A percentile compares a stretch with the other conserved stretches of the same genome.
Evolutionary conservation across 208 protist genomes (phyloP).

Genomic region (Tritrichomonas foetus): DNA sequence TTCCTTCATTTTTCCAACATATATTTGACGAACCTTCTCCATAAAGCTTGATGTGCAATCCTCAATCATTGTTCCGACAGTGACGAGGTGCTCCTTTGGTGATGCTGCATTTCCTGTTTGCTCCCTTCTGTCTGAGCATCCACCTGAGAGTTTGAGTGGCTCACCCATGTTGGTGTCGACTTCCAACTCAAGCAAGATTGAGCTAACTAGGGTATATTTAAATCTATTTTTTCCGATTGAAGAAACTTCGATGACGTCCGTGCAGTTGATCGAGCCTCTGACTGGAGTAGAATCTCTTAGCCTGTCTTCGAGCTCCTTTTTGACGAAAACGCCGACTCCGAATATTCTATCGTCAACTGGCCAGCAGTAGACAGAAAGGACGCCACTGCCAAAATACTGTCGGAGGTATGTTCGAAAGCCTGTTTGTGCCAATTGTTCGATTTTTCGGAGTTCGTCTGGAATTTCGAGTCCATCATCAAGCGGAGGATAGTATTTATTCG

Average conservation of each 20-base stretch:
- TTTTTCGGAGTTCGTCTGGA: slow-evolving; percentile 47
- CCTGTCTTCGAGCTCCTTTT: not conserved
- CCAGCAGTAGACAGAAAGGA: not conserved
- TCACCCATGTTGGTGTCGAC: not conserved
- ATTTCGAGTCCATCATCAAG: slow-evolving; percentile 50
- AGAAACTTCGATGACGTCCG: not conserved
- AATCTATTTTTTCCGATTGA: not conserved
- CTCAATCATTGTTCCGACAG: slow-evolving; percentile 31
- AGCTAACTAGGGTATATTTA: not conserved
- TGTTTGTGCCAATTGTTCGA: slow-evolving; percentile 45
- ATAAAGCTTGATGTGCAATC: not conserved
- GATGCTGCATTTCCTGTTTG: not conserved
- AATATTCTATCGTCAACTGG: not conserved
- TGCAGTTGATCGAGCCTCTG: not conserved
- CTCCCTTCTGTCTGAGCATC: not conserved
- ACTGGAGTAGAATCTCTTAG: not conserved
- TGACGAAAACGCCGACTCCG: slow-evolving; percentile 33
- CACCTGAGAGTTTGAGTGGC: not conserved
- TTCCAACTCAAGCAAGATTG: not conserved
- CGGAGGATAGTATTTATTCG: slow-evolving; percentile 56
- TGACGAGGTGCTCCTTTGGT: not conserved
- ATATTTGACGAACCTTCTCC: not conserved
- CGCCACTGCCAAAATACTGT: not conserved
- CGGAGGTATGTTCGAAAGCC: not conserved
- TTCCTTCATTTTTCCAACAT: slow-evolving; percentile 30